phyloP scores from a whole-genome alignment of 768 basidiomycete species.

The Lentinula aciculospora region DNA sequence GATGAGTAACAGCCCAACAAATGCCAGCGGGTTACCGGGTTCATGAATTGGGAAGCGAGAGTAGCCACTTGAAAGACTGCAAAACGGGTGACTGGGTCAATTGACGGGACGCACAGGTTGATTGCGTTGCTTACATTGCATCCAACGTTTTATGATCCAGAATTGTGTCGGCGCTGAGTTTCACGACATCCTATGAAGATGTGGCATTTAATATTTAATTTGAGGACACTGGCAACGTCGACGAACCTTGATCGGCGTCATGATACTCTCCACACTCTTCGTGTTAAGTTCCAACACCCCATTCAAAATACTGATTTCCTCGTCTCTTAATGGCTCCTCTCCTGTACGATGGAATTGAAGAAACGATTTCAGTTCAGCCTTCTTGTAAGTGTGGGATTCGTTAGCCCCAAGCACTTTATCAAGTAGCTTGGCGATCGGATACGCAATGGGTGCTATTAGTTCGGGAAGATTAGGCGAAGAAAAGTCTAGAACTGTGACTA shows the following conservation, averaged over 20 bases:
- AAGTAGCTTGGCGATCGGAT: constrained; percentile 75
- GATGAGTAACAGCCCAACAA: constrained; percentile 76
- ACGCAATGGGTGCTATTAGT: constrained; percentile 66
- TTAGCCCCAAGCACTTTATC: constrained; percentile 75
- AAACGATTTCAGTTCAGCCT: constrained; percentile 75
- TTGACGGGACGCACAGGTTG: neutral
- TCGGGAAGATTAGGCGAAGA: constrained; percentile 31
- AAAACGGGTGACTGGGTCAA: neutral
- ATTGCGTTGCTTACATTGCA: constrained; percentile 42
- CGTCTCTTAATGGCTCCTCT: constrained; percentile 73
- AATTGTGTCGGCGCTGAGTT: constrained; percentile 70
- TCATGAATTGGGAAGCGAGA: constrained; percentile 90
- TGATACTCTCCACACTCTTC: constrained; percentile 71
- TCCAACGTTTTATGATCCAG: constrained; percentile 79
- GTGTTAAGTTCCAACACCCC: constrained; percentile 74
- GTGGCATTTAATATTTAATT: neutral
- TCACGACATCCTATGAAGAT: constrained; percentile 72
- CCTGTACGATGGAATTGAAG: constrained; percentile 75
- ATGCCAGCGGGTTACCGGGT: constrained; percentile 59
- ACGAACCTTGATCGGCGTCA: constrained; percentile 72
- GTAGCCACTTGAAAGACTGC: constrained; percentile 73
- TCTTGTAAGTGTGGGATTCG: constrained; percentile 74
- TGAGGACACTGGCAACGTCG: constrained; percentile 9
- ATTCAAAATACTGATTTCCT: constrained; percentile 77
- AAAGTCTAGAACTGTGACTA: constrained; percentile 16